Evolutionary conservation across 2,329 filamentous ascomycete species (phyloP).

Genomic region (Meredithiella fracta): DNA sequence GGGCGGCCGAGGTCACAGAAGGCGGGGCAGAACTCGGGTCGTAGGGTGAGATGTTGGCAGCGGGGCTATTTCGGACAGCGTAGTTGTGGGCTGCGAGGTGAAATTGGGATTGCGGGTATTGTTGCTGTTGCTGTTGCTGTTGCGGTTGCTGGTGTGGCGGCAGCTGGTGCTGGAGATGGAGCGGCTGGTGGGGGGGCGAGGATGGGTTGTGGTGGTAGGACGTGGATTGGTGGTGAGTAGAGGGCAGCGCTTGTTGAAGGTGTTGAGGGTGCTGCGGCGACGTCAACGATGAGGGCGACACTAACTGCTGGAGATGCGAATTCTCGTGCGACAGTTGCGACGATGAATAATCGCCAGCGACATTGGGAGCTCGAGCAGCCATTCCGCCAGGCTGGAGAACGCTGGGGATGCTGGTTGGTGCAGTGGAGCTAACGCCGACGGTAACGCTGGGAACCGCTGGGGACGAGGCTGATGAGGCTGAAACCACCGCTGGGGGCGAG

Average conservation of each 20-base stretch:
- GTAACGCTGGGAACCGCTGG: not conserved
- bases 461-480: constrained; percentile 10
- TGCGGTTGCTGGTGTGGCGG: constrained; percentile 6
- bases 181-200: not conserved
- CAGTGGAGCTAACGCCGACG: not conserved
- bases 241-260: not conserved
- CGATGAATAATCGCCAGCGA: constrained; percentile 7
- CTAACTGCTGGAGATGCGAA: not conserved
- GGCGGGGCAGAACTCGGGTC: constrained; percentile 39
- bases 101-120: constrained; percentile 2
- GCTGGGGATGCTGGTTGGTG: constrained; percentile 34
- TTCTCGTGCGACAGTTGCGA: not conserved
- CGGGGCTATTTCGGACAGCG: constrained; percentile 66
- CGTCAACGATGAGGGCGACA: not conserved
- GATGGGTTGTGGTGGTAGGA: not conserved
- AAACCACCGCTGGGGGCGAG: not conserved
- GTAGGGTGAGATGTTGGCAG: constrained; percentile 29
- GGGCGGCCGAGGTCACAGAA: not conserved
- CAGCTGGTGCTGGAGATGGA: not conserved
- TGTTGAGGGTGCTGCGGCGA: not conserved
- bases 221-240: not conserved
- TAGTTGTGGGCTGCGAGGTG: constrained; percentile 41
- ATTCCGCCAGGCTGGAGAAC: constrained; percentile 40
- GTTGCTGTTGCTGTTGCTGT: not conserved
- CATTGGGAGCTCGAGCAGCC: constrained; percentile 20